Base-by-base conservation (phyloP, 2,329 filamentous ascomycete species). In the Cladosporium colombiae region DNA sequence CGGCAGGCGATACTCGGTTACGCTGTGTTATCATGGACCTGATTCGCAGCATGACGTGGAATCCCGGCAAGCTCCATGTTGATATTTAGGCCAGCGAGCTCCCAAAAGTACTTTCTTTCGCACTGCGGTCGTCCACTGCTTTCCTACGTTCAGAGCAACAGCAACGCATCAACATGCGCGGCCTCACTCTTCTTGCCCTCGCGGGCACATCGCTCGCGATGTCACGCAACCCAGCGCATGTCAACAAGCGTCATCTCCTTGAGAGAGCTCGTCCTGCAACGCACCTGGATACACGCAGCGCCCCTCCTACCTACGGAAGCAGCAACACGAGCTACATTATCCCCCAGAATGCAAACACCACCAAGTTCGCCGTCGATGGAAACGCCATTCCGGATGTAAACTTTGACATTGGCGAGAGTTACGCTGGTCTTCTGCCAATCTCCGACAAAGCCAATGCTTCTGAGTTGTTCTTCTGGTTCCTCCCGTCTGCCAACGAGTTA, bases 401-500 rank as follows among this genome's bases (percentile, higher is more conserved):
- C 59, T 77, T 77, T 37, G 73, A 78, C 64, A 69, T 78, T 55
- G 76, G 76, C 25, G 75, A 78, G 67, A 71, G 70, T 18, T 78
- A 75, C 55, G 70, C 72, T 46, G 73, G 74, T 23, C 59, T 76
- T 8, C 60, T 78, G 14, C 75, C 75, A 13, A 75, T 78, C 58
- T 73, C 74, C 5, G 65, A 70, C 29, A 68, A 71, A 35, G 67
- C 66, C 13, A 72, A 74, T 60, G 67, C 69, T 31, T 73, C 70
- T 56, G 73, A 76, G 67, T 74, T 85, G 1, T 85, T 80, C 70
- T 85, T 84, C 70, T 80, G 81, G 80, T 82, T 83, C 70, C 83
- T 82, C 68, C 82, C 83, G 50, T 80, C 80, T 2, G 74, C 74
- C 6, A 78, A 81, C 53, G 52, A 53, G 33, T 29, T 57, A 16